These are phyloP conservation scores for Populus davidiana DNA, from an alignment of 345 rosid species.

Conservation along the genomic window DNA sequence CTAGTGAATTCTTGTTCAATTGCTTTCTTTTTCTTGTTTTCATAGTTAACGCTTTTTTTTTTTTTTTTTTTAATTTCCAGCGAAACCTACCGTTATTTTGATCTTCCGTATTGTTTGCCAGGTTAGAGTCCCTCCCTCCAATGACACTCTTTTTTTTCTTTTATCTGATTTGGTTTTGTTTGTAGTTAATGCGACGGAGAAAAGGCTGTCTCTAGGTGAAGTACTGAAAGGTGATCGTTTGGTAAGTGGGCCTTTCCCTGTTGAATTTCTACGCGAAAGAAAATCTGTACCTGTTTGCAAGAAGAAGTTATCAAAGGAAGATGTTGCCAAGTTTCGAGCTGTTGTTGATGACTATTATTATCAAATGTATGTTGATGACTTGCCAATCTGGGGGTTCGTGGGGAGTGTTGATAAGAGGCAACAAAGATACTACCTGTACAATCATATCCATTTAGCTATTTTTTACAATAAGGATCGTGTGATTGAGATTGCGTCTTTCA, in stretches of 20 bases:
- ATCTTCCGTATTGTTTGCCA: conserved; percentile 10
- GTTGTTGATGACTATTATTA: conserved; percentile 28
- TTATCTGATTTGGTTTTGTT: background rate
- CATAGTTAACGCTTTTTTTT: background rate
- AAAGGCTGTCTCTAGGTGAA: conserved; percentile 30
- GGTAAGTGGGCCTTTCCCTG: conserved; percentile 13
- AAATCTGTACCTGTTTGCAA: conserved; percentile 21
- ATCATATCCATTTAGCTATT: conserved; percentile 21
- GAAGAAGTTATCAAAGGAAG: conserved; percentile 19
- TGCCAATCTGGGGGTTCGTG: conserved; percentile 26
- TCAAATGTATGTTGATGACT: conserved; percentile 30
- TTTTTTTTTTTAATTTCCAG: background rate
- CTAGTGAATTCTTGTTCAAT: no score
- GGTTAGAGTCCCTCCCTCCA: background rate
- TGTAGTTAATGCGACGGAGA: conserved; percentile 21
- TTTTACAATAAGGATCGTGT: conserved; percentile 28
- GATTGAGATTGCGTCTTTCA: conserved; percentile 15
- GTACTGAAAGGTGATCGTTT: conserved; percentile 31
- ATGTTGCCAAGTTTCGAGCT: conserved; percentile 21
- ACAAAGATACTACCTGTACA: conserved; percentile 18
- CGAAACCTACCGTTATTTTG: conserved; percentile 17
- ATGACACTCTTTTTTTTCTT: no score
- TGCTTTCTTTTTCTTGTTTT: no score
- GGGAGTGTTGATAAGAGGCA: conserved; percentile 8
- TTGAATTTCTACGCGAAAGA: conserved; percentile 17